Conservation (phyloP, 129 eudicot species). For the sunflower (Helianthus annuus) region HanXRQr2.0-SUNRISE NC_035443.2:41278941-41279440, state of each 20-base stretch:
- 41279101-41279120: too few species aligned
- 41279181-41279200: not conserved
- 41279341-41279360: constrained; percentile 15
- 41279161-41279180: too few species aligned
- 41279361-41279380: constrained; percentile 35
- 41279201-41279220: constrained; percentile 11
- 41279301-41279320: constrained; percentile 30
- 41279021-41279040: not conserved
- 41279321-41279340: constrained; percentile 30
- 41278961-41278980: not conserved
- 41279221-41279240: constrained; percentile 4
- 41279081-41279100: too few species aligned
- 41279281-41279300: constrained; percentile 18
- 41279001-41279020: too few species aligned
- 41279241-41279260: constrained; percentile 31
- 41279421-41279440: constrained; percentile 83
- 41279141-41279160: too few species aligned
- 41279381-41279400: constrained; percentile 14
- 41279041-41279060: too few species aligned
- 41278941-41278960: not conserved
- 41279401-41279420: constrained; percentile 21
- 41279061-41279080: too few species aligned
- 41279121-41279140: too few species aligned
- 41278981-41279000: not conserved
- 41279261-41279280: constrained; percentile 34